phyloP scores from a whole-genome alignment of 768 basidiomycete species.

The Trametes villosa region DNA sequence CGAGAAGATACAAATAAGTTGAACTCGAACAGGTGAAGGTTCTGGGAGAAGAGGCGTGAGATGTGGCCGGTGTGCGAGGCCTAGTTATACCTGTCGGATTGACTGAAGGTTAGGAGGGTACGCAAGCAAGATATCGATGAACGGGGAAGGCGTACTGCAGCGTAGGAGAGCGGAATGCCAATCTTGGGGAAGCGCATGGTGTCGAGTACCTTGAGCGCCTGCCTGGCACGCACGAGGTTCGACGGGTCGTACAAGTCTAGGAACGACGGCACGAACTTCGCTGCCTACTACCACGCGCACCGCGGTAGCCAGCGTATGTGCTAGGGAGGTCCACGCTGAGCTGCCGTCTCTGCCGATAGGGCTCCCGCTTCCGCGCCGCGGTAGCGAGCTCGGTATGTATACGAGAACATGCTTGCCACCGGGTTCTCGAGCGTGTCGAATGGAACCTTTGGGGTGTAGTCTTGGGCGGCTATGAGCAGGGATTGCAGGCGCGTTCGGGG shows the following conservation, averaged over 20 bases:
- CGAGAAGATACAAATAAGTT: slow-evolving; percentile 86
- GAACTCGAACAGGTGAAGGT: slow-evolving; percentile 87
- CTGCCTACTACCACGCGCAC: slow-evolving; percentile 60
- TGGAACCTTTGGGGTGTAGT: slow-evolving; percentile 69
- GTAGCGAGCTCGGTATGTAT: slow-evolving; percentile 84
- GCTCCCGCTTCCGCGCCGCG: slow-evolving; percentile 90
- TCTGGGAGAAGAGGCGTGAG: slow-evolving; percentile 80
- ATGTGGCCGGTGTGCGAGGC: slow-evolving; percentile 83
- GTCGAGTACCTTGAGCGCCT: slow-evolving; percentile 91
- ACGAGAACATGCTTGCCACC: slow-evolving; percentile 84
- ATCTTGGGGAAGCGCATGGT: slow-evolving; percentile 91
- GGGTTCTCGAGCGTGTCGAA: slow-evolving; percentile 90
- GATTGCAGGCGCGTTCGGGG: slow-evolving; percentile 2
- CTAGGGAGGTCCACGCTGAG: slow-evolving; percentile 61
- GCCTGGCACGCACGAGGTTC: slow-evolving; percentile 91
- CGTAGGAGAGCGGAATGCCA: slow-evolving; percentile 93
- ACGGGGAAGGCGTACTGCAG: slow-evolving; percentile 65
- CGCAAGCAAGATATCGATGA: neutral
- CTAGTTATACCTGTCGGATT: slow-evolving; percentile 74
- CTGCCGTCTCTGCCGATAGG: slow-evolving; percentile 84
- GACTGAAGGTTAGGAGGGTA: slow-evolving; percentile 7
- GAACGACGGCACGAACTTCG: slow-evolving; percentile 95
- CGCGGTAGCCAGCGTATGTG: neutral
- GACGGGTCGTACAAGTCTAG: no score
- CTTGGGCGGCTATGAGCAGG: slow-evolving; percentile 33